Conservation (phyloP, 2,329 filamentous ascomycete genomes). For the Aspergillus sp. region DNA sequence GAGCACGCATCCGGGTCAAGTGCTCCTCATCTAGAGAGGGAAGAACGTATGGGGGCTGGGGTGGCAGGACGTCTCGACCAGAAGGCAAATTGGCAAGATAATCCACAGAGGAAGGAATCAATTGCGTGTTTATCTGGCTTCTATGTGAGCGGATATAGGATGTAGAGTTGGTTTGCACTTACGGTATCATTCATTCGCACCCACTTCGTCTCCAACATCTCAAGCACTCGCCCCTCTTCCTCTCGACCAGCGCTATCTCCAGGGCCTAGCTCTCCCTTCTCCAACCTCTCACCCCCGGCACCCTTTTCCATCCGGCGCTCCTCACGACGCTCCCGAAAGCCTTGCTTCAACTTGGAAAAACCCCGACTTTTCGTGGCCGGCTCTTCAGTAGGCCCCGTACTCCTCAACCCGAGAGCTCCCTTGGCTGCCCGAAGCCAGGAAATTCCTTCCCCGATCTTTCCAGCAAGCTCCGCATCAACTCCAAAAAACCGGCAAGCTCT, state of each 20-base stretch:
- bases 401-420: constrained; percentile 68
- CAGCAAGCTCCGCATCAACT: constrained; percentile 80
- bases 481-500: constrained; percentile 89
- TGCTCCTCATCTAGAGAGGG: constrained; percentile 64
- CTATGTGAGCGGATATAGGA: constrained; percentile 5
- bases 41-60: constrained; percentile 65
- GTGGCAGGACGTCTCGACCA: constrained; percentile 76
- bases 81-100: constrained; percentile 79
- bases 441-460: constrained; percentile 79
- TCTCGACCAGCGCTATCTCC: constrained; percentile 79
- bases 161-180: constrained; percentile 31
- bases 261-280: constrained; percentile 34
- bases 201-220: constrained; percentile 88
- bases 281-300: constrained; percentile 36
- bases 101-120: constrained; percentile 68
- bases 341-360: constrained; percentile 64
- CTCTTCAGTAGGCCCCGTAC: constrained; percentile 42
- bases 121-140: constrained; percentile 72
- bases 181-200: constrained; percentile 90
- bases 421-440: constrained; percentile 81
- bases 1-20: constrained; percentile 59
- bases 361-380: constrained; percentile 25
- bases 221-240: constrained; percentile 81
- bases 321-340: constrained; percentile 73
- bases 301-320: constrained; percentile 75